Evolutionary conservation across 2,329 filamentous ascomycete genomes (phyloP).

Genomic region (Aspergillus pseudoglaucus): DNA sequence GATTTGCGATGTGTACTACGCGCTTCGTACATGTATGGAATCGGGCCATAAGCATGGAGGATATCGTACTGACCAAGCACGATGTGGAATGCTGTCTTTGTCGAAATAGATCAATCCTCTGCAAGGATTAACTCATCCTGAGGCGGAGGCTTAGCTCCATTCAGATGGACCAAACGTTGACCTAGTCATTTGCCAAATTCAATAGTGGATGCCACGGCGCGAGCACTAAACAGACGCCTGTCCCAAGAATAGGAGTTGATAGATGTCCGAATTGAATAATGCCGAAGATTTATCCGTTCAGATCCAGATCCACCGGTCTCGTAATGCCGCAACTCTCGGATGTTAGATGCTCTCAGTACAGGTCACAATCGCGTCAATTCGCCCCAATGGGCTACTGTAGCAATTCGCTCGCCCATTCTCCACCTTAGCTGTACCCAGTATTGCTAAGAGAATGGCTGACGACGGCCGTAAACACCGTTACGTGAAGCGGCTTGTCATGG

Average conservation of each 20-base stretch:
- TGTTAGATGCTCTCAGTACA: background rate
- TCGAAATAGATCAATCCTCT: too few relatives aligned
- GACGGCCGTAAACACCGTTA: background rate
- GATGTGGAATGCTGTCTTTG: too few relatives aligned
- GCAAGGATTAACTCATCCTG: background rate
- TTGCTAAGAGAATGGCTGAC: background rate
- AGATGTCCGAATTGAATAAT: background rate
- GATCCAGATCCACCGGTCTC: background rate
- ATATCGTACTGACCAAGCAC: too few relatives aligned
- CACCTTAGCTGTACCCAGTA: background rate
- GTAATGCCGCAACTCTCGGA: background rate
- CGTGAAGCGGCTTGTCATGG: background rate
- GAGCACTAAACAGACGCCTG: background rate
- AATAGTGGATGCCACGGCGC: background rate
- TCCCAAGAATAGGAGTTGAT: background rate
- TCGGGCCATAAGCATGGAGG: too few relatives aligned
- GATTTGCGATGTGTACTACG: too few relatives aligned
- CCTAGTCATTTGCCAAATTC: background rate
- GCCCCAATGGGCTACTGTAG: background rate
- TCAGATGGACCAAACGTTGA: background rate
- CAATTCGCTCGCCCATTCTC: background rate
- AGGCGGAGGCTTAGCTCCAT: background rate
- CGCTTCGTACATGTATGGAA: too few relatives aligned
- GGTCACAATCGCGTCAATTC: background rate
- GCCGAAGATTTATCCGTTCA: background rate